Evolutionary conservation across 495 filamentous ascomycete genomes (phyloP).

Genomic region (Talaromyces thailandensis): DNA sequence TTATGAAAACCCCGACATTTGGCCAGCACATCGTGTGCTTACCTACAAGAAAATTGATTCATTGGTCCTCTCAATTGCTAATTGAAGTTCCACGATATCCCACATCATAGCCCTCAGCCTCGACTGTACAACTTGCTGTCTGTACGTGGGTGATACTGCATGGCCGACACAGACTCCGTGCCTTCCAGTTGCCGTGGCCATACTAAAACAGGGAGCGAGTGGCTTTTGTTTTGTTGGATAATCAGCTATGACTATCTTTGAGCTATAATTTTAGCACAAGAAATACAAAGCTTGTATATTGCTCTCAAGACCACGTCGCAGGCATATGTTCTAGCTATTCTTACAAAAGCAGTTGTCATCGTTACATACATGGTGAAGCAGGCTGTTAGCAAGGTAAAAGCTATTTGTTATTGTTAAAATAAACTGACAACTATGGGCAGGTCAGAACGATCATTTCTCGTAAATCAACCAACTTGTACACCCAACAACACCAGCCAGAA

Average conservation of each 20-base stretch:
- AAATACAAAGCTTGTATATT: neutral
- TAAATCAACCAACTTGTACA: conserved; percentile 21
- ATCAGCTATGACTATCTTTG: neutral
- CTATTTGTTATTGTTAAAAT: neutral
- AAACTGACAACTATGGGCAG: neutral
- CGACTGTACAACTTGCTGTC: neutral
- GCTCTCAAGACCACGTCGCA: neutral
- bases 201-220: too few species aligned
- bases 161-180: too few species aligned
- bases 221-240: too few species aligned
- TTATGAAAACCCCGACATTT: neutral
- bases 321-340: neutral
- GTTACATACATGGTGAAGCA: neutral
- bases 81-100: too few species aligned
- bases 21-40: too few species aligned
- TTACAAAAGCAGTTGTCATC: neutral
- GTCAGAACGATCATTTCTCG: conserved; percentile 15
- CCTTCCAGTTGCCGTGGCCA: too few species aligned
- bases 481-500: conserved; percentile 39
- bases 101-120: neutral
- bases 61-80: too few species aligned
- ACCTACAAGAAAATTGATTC: too few species aligned
- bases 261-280: neutral
- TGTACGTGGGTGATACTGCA: too few species aligned
- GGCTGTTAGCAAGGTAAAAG: neutral